phyloP scores from a whole-genome alignment of 257 asterid genomes.

The Ballota nigra region DNA sequence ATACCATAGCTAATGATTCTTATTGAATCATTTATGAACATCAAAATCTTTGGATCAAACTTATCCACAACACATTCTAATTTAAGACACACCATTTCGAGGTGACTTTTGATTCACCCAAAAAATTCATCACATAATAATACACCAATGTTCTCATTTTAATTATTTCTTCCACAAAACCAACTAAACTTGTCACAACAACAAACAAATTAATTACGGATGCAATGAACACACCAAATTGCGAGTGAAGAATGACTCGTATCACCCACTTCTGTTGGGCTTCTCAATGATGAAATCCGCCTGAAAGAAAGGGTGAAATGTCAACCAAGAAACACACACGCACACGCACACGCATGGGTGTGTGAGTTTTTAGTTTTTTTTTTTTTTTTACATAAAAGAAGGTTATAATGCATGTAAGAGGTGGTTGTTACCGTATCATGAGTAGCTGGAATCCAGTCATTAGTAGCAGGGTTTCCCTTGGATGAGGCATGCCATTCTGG shows the following conservation, averaged over 20 bases:
- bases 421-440: constrained; percentile 34
- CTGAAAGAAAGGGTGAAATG: constrained; percentile 33
- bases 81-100: too few relatives aligned
- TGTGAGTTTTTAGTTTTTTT: neutral
- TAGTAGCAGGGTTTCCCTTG: constrained; percentile 95
- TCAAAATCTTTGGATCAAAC: too few relatives aligned
- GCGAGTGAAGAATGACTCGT: neutral
- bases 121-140: too few relatives aligned
- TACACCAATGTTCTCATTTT: neutral
- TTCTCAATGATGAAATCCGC: constrained; percentile 46
- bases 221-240: neutral
- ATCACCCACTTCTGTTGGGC: constrained; percentile 66
- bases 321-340: neutral
- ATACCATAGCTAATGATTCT: too few relatives aligned
- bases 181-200: neutral
- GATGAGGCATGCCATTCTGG: constrained; percentile 50
- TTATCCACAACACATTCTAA: too few relatives aligned
- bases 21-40: too few relatives aligned
- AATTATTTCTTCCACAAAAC: neutral
- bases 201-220: neutral
- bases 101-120: too few relatives aligned
- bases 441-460: constrained; percentile 86
- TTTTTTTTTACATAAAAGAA: too few relatives aligned
- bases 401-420: neutral
- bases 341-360: neutral